Evolutionary conservation across 2,329 filamentous ascomycete species (phyloP).

Genomic region (Sporothrix inflata): DNA sequence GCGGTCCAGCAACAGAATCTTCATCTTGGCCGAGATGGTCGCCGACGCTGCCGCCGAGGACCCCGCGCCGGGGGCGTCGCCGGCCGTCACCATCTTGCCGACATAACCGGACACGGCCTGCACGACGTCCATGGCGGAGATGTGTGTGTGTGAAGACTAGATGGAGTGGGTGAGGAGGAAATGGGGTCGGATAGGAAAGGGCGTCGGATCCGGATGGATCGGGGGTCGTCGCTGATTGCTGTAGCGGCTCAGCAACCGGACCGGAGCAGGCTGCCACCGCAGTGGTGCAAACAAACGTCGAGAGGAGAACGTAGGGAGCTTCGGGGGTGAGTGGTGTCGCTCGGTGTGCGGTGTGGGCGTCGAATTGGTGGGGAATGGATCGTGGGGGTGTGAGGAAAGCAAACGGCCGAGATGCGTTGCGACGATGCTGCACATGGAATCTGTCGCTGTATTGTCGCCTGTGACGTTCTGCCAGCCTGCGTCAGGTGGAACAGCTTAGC

Average conservation of each 20-base stretch:
- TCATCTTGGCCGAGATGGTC: slow-evolving; percentile 87
- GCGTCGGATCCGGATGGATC: neutral
- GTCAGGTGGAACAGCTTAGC: slow-evolving; percentile 25
- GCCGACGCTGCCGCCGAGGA: slow-evolving; percentile 64
- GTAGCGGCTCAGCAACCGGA: slow-evolving; percentile 11
- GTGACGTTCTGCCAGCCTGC: slow-evolving; percentile 29
- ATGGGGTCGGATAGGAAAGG: neutral
- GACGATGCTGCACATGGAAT: slow-evolving; percentile 21
- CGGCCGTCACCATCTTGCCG: slow-evolving; percentile 89
- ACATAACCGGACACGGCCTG: slow-evolving; percentile 93
- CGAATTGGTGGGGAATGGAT: neutral
- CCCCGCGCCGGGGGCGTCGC: slow-evolving; percentile 64
- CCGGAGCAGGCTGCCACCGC: slow-evolving; percentile 16
- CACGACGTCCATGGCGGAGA: slow-evolving; percentile 80
- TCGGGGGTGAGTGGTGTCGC: neutral
- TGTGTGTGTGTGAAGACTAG: neutral
- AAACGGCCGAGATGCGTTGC: neutral
- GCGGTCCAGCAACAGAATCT: slow-evolving; percentile 89
- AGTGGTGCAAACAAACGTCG: neutral
- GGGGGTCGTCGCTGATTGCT: slow-evolving; percentile 8
- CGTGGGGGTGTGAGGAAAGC: neutral
- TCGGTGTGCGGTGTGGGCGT: neutral
- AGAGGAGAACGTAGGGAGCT: neutral
- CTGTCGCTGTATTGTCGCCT: neutral
- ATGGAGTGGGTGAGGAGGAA: neutral